phyloP scores from a whole-genome alignment of 2,329 filamentous ascomycete species.

The Sclerotinia sclerotiorum region DNA sequence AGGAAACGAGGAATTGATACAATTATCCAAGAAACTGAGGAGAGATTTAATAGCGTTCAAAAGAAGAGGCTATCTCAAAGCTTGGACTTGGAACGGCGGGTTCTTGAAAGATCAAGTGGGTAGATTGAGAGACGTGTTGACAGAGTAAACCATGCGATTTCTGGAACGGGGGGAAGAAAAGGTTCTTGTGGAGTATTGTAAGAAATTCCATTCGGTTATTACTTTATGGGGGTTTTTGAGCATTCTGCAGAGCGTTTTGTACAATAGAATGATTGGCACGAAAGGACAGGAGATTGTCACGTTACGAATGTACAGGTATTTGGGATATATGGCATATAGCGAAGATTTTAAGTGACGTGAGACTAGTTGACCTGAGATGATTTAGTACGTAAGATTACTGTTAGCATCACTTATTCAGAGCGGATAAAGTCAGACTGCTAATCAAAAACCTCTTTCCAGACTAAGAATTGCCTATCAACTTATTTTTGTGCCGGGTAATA shows the following conservation, averaged over 20 bases:
- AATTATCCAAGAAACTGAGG: constrained; percentile 31
- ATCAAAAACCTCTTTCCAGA: not conserved
- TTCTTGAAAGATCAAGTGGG: constrained; percentile 15
- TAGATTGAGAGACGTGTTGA: constrained; percentile 8
- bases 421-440: not conserved
- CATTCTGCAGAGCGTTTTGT: not conserved
- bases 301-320: not conserved
- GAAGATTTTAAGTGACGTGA: not conserved
- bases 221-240: not conserved
- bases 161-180: not conserved
- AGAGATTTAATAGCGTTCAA: constrained; percentile 33
- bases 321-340: not conserved
- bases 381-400: not conserved
- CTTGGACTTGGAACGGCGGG: constrained; percentile 4
- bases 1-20: constrained; percentile 29
- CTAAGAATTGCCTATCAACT: too few species aligned
- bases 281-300: not conserved
- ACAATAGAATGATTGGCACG: not conserved
- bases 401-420: not conserved
- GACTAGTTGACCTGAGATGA: not conserved
- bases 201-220: too few species aligned
- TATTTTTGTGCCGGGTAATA: not conserved
- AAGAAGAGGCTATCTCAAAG: constrained; percentile 26
- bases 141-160: not conserved
- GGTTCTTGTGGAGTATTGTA: not conserved